Evolutionary conservation across 2,329 filamentous ascomycete species (phyloP).

Genomic region (Mycosphaerelloides madeirae): DNA sequence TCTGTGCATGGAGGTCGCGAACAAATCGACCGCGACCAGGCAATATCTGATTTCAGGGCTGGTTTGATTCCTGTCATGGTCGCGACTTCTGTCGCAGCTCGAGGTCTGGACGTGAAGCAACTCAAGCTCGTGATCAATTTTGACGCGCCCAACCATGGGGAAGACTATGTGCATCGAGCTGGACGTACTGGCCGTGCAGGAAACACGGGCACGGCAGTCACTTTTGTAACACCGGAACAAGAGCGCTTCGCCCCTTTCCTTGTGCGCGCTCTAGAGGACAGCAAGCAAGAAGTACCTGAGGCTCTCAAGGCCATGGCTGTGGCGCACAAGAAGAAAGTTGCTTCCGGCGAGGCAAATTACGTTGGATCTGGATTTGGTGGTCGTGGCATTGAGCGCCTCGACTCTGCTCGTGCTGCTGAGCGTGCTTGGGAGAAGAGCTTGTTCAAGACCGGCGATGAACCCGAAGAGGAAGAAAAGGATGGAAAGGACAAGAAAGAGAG

Average conservation of each 20-base stretch:
- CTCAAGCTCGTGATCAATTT: conserved; percentile 95
- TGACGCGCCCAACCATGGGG: conserved; percentile 86
- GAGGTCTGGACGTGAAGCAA: conserved; percentile 92
- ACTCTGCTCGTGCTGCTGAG: conserved; percentile 83
- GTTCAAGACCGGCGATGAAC: conserved; percentile 80
- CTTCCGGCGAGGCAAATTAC: conserved; percentile 84
- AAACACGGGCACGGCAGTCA: conserved; percentile 90
- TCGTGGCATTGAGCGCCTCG: conserved; percentile 85
- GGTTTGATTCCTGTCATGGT: conserved; percentile 86
- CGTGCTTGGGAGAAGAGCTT: conserved; percentile 81
- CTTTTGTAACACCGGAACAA: conserved; percentile 86
- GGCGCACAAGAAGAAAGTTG: conserved; percentile 82
- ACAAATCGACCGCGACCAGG: conserved; percentile 86
- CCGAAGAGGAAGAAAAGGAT: conserved; percentile 66
- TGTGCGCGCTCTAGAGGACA: conserved; percentile 86
- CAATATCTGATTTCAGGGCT: conserved; percentile 88
- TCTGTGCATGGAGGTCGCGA: conserved; percentile 93
- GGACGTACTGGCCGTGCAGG: conserved; percentile 92
- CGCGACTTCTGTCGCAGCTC: conserved; percentile 90
- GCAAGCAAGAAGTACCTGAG: conserved; percentile 76
- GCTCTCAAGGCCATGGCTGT: conserved; percentile 57
- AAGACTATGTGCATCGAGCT: conserved; percentile 93
- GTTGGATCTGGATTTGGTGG: conserved; percentile 83
- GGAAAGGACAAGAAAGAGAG: conserved; percentile 37
- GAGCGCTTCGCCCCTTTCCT: conserved; percentile 87